Evolutionary conservation across 192 early-diverging fungal genomes (phyloP), one percentile per base, ranked within the genome.

Genomic region (Obelidium mucronatum): DNA sequence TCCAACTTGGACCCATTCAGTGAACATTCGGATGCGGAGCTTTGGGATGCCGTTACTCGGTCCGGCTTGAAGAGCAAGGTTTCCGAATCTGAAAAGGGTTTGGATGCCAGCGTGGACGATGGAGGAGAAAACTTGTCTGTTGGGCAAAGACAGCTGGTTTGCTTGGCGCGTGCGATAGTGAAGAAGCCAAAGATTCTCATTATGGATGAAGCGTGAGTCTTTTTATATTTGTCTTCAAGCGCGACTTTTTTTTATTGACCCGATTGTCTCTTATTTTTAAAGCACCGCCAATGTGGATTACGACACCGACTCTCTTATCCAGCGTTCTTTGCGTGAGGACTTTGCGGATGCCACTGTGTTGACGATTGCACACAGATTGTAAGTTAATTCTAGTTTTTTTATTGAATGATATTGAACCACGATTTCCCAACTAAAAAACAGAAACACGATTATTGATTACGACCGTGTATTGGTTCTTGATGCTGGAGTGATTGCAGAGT

Each of bases 81-180:
- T 17, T 74, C 72, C 1, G 72, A 74, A 56, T 42, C 58, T 28
- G 72, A 74, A 40, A 89, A 59, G 77, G 89, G 67, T 67, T 75
- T 96, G 28, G 91, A 94, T n/a, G 86, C 87, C 5, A 64, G 69
- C 28, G 88, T 98, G 2, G 77, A 85, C 26, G 92, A 94, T 67
- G 90, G 92, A 26, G 96, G 96, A 51, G 91, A 91, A 63, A 96
- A 96, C 81, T 89, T 96, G 70, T 92, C 90, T 31, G 88, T 94
- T 28, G 93, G 93, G 26, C 90, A 93, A 75, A 81, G 86, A 13
- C 86, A 87, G 44, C 73, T 92, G 65, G 40, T 89, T 36, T 89
- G 87, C 63, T 71, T 89, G 3, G 87, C 86, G 8, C 79, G 88
- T 33, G 88, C 88, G 0, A 78, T 89, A 81, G 73, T 89, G 26